Evolutionary conservation across 306 rosid genomes (phyloP), one percentile per base, ranked within the genome.

Genomic region (Trifolium repens): DNA sequence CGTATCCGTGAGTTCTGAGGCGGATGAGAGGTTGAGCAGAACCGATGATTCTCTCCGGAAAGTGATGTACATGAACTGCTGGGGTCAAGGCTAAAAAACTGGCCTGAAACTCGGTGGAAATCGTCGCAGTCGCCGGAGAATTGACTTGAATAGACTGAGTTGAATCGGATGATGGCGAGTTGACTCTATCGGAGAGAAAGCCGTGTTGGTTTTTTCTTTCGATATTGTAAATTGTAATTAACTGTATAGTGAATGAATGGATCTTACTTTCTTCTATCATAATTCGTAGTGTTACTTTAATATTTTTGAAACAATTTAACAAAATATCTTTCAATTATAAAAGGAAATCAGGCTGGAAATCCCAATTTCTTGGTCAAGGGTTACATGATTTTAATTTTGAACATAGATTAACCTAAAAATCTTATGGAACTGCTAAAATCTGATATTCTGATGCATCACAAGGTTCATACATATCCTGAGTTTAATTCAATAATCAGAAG

Each of bases 61-160:
- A 72, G 97, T 94, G 27, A 94, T 94, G 98, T 94, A 88, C 89
- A 61, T 91, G 85, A 94, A 83, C 74, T 94, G 37, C 34, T 55
- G 61, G 61, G 61, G 61, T 1, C 50, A 9, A 59, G 39, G 12
- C 34, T 65, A 67, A 24, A 67, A 10, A 5, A 67, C 4, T 43
- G 17, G 11, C 19, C 4, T 44, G 17, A 67, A 67, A 5, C 5
- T 15, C 26, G 59, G 30, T 46, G 35, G 50, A 89, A 78, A 16
- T 77, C 35, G 12, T 10, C 30, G 43, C 1, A 13, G 52, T 79
- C 19, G 57, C 74, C 50, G 76, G 63, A 71, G 72, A 57, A 6
- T 16, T 59, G 35, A 71, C 9, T 11, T 1, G 69, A 44, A 16
- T 57, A 17, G 75, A 73, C 67, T 2, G 75, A 68, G 84, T 87